Base-by-base conservation (phyloP, 805 yeast species). In the Zygoascus flipseniorum region DNA sequence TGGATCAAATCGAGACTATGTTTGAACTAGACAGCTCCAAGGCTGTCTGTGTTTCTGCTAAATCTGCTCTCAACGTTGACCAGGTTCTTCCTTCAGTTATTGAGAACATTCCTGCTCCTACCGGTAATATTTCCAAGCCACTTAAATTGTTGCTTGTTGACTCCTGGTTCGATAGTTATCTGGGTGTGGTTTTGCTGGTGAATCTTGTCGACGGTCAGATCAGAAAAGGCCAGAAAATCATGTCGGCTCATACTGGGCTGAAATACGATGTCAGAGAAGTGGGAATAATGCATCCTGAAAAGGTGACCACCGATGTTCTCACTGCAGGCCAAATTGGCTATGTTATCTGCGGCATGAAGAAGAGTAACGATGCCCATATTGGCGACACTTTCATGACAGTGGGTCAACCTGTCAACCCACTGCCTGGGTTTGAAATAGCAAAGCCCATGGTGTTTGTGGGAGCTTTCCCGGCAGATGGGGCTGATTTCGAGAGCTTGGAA, bases 401-500 rank as follows among this genome's bases (percentile, higher is more conserved):
- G 14, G 85, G 85, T 4, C 65, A 69, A 20, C 76, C 75, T 35
- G 82, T 86, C 1, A 87, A 83, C 57, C 84, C 97, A 1, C 74
- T 92, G 26, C 96, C 95, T 1, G 98, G 98, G 0, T 93, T 92
- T 67, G 97, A 90, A 69, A 97, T 89, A 62, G 90, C 95, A 0
- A 90, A 93, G 68, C 97, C 98, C 1, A 93, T 93, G 98, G 98
- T 92, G 8, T 93, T 92, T 67, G 95, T 92, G 48, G 98, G 98
- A 13, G 99, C 98, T 0, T 92, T 89, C 62, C 98, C 99, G 0
- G 93, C 97, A 0, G 96, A 92, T 63, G 96, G 96, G 4, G 78
- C 85, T 0, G 96, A 92, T 62, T 92, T 92, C 67, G 86, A 86
- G 56, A 84, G 79, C 28, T 76, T 92, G 74, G 95, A 93, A 64